Evolutionary conservation across 176 grass and related monocot genomes (phyloP).

Genomic region (Bothriochloa decipiens): DNA sequence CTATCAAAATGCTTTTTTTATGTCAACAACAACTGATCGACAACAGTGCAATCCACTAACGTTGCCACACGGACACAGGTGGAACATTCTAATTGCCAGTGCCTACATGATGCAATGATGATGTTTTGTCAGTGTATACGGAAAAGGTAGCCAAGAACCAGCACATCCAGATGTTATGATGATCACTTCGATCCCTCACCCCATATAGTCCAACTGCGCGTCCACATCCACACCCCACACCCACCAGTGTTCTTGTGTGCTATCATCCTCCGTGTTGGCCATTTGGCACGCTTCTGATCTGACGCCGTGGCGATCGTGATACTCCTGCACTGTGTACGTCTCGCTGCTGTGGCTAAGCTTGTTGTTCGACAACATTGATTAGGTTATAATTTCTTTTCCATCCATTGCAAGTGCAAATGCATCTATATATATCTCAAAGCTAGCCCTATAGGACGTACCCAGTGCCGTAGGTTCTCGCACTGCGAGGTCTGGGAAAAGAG

Average conservation of each 20-base stretch:
- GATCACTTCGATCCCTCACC: not conserved
- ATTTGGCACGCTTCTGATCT: not conserved
- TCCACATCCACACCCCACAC: not conserved
- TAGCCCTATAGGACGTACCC: no score
- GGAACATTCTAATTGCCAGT: not conserved
- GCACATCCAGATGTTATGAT: not conserved
- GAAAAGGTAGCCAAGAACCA: conserved; percentile 4
- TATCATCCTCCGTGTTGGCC: not conserved
- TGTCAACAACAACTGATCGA: not conserved
- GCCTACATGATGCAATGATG: not conserved
- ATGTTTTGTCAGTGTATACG: not conserved
- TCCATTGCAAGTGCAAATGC: not conserved
- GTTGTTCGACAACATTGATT: not conserved
- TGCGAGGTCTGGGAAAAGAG: no score
- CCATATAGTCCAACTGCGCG: not conserved
- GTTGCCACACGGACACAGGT: not conserved
- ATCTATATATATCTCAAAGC: not conserved
- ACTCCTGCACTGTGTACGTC: not conserved
- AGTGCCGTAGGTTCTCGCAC: no score
- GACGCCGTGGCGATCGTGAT: not conserved
- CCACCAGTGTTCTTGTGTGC: not conserved
- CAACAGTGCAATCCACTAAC: not conserved
- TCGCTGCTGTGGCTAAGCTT: not conserved
- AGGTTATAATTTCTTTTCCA: not conserved
- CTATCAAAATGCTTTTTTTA: not conserved